Evolutionary conservation across 352 stramenopile genomes (phyloP), one percentile per base, ranked within the genome.

Genomic region (Phytophthora sansomeana): DNA sequence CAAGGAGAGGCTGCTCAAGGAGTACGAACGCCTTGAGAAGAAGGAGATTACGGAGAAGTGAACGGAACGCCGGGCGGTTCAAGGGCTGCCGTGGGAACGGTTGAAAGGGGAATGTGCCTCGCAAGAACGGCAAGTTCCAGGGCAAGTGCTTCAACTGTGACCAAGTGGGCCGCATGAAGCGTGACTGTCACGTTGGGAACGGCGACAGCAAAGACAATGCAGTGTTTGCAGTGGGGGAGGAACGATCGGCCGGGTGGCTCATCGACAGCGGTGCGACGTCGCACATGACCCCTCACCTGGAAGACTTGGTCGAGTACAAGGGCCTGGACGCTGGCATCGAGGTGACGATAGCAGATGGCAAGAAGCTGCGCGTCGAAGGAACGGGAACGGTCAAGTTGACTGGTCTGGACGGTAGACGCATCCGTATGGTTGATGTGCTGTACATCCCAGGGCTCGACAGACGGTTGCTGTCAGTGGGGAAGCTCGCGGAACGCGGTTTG

Each of bases 1-100:
- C 5, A 75, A 77, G 42, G 70, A 78, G 36, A 78, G 70, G 50
- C 56, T 66, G 4, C 35, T 71, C 4, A 74, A 70, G 59, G 46
- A 67, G 19, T 53, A 64, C 32, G 64, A 78, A 28, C 59, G 63
- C 19, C 24, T 33, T 6, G 6, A 69, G 9, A 74, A 54, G 28
- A 57, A 69, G 32, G 26, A 61, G 6, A 9, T 10, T 1, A 36
- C 26, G 2, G 42, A 59, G 6, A 19, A 26, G 19, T n/a, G n/a
- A n/a, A 16, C 53, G 2, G 21, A 46, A 52, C 29, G 24, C 4
- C 19, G 14, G 28, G 2, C 17, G 4, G 35, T 48, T 43, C 47
- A 58, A 58, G 19, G 21, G 21, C 21, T 1, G 21, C 21, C 21
- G 21, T 24, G 21, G 21, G 21, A 24, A 24, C 3, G 21, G 21